Conservation (phyloP, 1,139 yeast genomes). For the Ogataea hybrid region DNA sequence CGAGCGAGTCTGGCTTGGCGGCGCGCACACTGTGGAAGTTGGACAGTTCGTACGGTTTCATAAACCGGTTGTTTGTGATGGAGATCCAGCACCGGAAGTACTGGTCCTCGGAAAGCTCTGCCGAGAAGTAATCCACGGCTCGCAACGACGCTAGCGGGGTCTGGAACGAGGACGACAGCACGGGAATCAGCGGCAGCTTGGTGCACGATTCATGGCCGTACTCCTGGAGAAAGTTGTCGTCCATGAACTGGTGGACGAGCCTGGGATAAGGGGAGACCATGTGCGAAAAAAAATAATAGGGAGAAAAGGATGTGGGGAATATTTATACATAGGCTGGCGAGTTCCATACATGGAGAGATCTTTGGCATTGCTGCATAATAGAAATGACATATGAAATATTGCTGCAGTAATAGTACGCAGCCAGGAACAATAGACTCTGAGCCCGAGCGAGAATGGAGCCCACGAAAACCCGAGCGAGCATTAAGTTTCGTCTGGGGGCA, state of each 20-base stretch:
- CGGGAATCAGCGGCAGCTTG: slow-evolving; percentile 26
- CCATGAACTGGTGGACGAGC: slow-evolving; percentile 30
- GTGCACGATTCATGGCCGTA: slow-evolving; percentile 22
- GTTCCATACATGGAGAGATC: slow-evolving; percentile 7
- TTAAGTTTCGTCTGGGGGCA: no score
- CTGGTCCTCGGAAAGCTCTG: slow-evolving; percentile 27
- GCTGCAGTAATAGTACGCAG: not conserved
- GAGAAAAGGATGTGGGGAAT: not conserved
- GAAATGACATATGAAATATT: not conserved
- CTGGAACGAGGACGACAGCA: slow-evolving; percentile 15
- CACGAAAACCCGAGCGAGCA: no score
- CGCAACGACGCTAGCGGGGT: slow-evolving; percentile 20
- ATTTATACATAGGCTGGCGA: not conserved
- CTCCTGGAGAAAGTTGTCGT: slow-evolving; percentile 28
- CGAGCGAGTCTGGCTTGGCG: slow-evolving; percentile 21
- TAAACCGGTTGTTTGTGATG: slow-evolving; percentile 29
- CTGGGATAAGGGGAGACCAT: slow-evolving; percentile 4
- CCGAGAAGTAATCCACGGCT: slow-evolving; percentile 33
- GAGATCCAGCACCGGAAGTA: slow-evolving; percentile 33
- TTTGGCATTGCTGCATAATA: slow-evolving; percentile 2
- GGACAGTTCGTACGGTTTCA: slow-evolving; percentile 32
- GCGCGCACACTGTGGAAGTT: slow-evolving; percentile 28
- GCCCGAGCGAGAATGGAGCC: no score
- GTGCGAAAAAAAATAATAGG: not conserved
- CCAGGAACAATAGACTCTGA: not conserved